These are phyloP conservation scores for Diplosphaera chodatii DNA, from an alignment of 139 green algal genomes.

Conservation along the genomic window DNA sequence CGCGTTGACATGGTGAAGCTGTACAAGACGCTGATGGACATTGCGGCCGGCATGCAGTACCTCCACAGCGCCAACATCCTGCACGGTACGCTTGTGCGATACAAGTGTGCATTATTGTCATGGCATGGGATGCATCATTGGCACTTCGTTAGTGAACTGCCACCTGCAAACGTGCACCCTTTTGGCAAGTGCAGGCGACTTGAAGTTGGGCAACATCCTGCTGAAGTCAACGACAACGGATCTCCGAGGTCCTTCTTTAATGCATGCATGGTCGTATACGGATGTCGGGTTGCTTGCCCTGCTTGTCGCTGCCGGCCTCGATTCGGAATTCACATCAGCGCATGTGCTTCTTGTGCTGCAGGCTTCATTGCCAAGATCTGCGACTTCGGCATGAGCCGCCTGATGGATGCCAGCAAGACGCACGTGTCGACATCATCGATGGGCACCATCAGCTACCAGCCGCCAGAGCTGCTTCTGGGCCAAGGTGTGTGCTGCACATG, in stretches of 20 bases:
- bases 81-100: too few species aligned
- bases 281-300: too few species aligned
- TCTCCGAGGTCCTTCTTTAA: slow-evolving; percentile 6
- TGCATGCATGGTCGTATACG: too few species aligned
- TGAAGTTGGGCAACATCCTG: slow-evolving; percentile 52
- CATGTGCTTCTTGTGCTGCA: too few species aligned
- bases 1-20: slow-evolving; percentile 14
- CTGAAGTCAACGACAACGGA: slow-evolving; percentile 41
- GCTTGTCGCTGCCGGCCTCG: too few species aligned
- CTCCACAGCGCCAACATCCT: slow-evolving; percentile 36
- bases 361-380: slow-evolving; percentile 37
- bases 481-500: neutral
- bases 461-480: slow-evolving; percentile 36
- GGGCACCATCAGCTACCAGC: slow-evolving; percentile 39
- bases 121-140: too few species aligned
- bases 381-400: slow-evolving; percentile 16
- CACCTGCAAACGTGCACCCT: too few species aligned
- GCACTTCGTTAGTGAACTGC: too few species aligned
- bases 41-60: slow-evolving; percentile 43
- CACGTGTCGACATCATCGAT: slow-evolving; percentile 32
- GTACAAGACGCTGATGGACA: slow-evolving; percentile 28
- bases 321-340: too few species aligned
- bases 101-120: too few species aligned
- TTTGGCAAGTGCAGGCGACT: too few species aligned
- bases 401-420: slow-evolving; percentile 24